Base-by-base conservation (phyloP, 495 filamentous ascomycete species). In the Aspergillus indologenus region DNA sequence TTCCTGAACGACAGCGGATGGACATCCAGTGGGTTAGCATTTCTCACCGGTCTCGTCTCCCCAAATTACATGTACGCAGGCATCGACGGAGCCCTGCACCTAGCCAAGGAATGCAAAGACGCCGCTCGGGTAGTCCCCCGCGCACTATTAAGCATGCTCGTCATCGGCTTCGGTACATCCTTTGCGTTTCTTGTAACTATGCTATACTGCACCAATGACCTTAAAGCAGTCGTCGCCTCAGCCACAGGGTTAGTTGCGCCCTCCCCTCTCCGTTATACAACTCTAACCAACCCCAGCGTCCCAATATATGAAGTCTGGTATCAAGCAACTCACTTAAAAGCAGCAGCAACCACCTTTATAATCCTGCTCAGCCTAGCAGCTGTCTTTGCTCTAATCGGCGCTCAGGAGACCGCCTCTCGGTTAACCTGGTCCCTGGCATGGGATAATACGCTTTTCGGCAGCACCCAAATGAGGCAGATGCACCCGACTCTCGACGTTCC, bases 11-110 rank as follows among this genome's bases (percentile, higher is more conserved):
- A 8, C 34, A 40, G 34, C 12, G 34, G 12, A 7, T 40, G 12
- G 12, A 14, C 2, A 2, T 14, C 12, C 2, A 11, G 12, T 40
- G 5, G 34, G 2, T 2, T 40, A 11, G 34, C 34, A 11, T 40
- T 40, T 14, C 34, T 40, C 34, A 40, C 34, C 11, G 70, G 71
- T 5, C 54, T 75, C 17, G 61, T 71, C 21, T 68, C 59, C 2
- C 61, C 66, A 0, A 66, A 66, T 11, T 70, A 64, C 43, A 69
- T 70, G 60, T 71, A 67, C 50, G 70, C 61, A 19, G 69, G 71
- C 3, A 62, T 75, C 42, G 73, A 75, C 51, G 71, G 70, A 18
- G 69, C 67, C 7, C 20, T 73, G 5, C 73, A 75, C 57, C 53
- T 75, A 12, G 71, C 70, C 0, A 71, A 75, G 52, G 71, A 75